phyloP scores from a whole-genome alignment of 176 grass and related monocot genomes.

The Paspalum notatum region DNA sequence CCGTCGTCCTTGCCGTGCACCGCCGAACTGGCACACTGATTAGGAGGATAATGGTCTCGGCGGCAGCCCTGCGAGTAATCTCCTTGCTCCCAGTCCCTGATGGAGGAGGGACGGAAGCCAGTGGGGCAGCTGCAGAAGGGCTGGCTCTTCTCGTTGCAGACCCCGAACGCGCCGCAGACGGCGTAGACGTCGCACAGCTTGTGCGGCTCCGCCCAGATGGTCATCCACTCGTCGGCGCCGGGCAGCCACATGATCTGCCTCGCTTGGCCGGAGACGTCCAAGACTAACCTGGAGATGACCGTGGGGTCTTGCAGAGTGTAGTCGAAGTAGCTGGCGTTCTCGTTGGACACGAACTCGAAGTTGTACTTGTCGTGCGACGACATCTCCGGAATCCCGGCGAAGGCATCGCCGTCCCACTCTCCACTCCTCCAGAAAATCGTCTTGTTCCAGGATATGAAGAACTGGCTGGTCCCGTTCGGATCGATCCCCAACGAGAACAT shows the following conservation, averaged over 20 bases:
- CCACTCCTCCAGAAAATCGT: conserved; percentile 52
- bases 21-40: conserved; percentile 27
- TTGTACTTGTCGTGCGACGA: conserved; percentile 41
- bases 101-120: conserved; percentile 26
- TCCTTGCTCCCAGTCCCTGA: conserved; percentile 28
- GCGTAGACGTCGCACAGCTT: conserved; percentile 44
- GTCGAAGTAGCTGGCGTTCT: conserved; percentile 53
- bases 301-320: conserved; percentile 35
- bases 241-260: conserved; percentile 49
- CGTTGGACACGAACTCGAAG: conserved; percentile 37
- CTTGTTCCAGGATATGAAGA: conserved; percentile 41
- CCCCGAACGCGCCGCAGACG: conserved; percentile 51
- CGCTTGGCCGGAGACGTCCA: conserved; percentile 45
- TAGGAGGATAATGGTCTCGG: conserved; percentile 17
- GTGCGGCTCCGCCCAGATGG: conserved; percentile 43
- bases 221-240: conserved; percentile 14
- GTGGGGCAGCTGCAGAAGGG: conserved; percentile 43
- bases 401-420: conserved; percentile 36
- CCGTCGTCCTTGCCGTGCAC: neutral
- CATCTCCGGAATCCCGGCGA: conserved; percentile 52
- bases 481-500: conserved; percentile 46
- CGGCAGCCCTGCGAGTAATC: conserved; percentile 39
- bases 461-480: conserved; percentile 42
- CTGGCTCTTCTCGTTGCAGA: conserved; percentile 41
- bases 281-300: conserved; percentile 44